Evolutionary conservation across 768 basidiomycete species (phyloP).

Genomic region (Tephrocybe rancida): DNA sequence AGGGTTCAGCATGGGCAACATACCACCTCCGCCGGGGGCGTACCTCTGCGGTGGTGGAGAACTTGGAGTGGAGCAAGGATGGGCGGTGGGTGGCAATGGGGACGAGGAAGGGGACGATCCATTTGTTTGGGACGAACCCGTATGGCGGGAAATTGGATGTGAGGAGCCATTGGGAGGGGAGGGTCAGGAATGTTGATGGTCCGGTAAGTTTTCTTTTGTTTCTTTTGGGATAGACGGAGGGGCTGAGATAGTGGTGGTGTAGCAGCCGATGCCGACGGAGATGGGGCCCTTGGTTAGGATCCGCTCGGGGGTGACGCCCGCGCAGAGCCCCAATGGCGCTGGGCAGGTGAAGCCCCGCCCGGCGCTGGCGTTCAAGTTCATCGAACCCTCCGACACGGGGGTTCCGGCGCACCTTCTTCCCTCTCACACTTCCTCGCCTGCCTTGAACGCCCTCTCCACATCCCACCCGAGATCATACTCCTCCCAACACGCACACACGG

Average conservation of each 20-base stretch:
- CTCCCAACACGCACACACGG: conserved; percentile 20
- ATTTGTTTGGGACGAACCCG: conserved; percentile 78
- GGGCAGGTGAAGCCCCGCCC: conserved; percentile 20
- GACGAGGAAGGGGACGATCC: conserved; percentile 65
- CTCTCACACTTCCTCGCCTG: conserved; percentile 12
- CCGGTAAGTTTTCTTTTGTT: conserved; percentile 38
- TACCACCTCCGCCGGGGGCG: conserved; percentile 75
- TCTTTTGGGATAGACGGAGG: background rate
- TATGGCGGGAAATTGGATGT: conserved; percentile 72
- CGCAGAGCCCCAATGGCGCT: conserved; percentile 5
- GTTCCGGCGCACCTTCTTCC: conserved; percentile 44
- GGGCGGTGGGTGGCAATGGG: conserved; percentile 71
- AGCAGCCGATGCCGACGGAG: conserved; percentile 57
- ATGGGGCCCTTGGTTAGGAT: conserved; percentile 61
- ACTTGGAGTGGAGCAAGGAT: conserved; percentile 53
- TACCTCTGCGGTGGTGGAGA: conserved; percentile 66
- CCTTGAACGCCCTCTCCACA: too few relatives aligned
- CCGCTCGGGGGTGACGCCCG: conserved; percentile 31
- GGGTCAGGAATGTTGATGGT: conserved; percentile 54
- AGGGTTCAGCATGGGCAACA: conserved; percentile 42
- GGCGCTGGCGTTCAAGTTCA: conserved; percentile 60
- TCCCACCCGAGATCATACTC: conserved; percentile 16
- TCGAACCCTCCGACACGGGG: conserved; percentile 36
- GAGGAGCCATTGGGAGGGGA: conserved; percentile 58
- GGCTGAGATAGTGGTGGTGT: conserved; percentile 2